phyloP scores from a whole-genome alignment of 2,329 filamentous ascomycete genomes.

The Stachybotrys chlorohalonatus region DNA sequence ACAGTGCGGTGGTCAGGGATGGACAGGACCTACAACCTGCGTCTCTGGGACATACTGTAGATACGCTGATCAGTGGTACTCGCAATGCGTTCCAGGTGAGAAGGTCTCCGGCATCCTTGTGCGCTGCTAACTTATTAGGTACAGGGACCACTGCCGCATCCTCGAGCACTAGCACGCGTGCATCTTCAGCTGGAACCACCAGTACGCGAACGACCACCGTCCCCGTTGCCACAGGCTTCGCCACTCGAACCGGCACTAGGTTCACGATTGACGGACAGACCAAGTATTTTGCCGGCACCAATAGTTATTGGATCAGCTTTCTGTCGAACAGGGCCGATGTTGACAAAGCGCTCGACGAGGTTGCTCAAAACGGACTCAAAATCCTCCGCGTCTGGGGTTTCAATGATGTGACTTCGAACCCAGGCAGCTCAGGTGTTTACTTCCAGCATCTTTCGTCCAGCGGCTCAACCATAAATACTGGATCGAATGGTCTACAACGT shows the following conservation, averaged over 20 bases:
- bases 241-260: conserved; percentile 10
- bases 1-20: neutral
- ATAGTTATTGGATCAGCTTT: conserved; percentile 48
- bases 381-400: conserved; percentile 53
- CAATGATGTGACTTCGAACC: conserved; percentile 42
- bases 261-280: conserved; percentile 35
- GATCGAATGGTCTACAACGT: conserved; percentile 45
- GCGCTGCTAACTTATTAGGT: neutral
- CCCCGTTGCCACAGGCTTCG: neutral
- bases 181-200: neutral
- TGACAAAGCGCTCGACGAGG: conserved; percentile 38
- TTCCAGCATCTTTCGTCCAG: conserved; percentile 40
- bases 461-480: conserved; percentile 50
- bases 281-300: conserved; percentile 42
- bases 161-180: neutral
- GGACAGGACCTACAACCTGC: neutral
- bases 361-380: conserved; percentile 41
- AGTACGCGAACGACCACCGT: neutral
- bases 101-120: neutral
- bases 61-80: neutral
- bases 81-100: neutral
- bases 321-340: conserved; percentile 43
- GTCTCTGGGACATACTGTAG: neutral
- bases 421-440: conserved; percentile 26
- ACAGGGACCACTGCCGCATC: neutral